Conservation (phyloP, 208 protist species). For the Wallacemonas sp. region DNA sequence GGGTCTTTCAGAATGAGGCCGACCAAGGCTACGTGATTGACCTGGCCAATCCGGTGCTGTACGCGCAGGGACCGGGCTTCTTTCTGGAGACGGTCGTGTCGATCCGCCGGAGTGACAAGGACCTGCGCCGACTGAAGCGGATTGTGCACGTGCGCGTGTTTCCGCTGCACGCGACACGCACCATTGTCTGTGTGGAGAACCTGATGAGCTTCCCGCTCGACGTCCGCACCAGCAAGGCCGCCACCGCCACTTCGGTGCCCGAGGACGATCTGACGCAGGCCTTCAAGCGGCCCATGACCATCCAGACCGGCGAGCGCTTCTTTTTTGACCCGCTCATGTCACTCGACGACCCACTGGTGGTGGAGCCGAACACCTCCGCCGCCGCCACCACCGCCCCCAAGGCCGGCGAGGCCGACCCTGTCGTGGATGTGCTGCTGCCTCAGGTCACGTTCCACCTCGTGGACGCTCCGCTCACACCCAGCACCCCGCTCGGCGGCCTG, state of each 20-base stretch:
- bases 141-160: conserved; percentile 59
- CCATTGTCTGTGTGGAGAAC: conserved; percentile 84
- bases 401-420: neutral
- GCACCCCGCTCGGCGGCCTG: neutral
- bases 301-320: conserved; percentile 46
- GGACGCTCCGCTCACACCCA: neutral
- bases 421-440: conserved; percentile 1
- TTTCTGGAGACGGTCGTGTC: conserved; percentile 59
- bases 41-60: conserved; percentile 60
- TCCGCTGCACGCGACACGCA: conserved; percentile 60
- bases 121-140: conserved; percentile 43
- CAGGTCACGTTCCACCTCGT: neutral
- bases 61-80: conserved; percentile 54
- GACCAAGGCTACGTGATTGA: conserved; percentile 40
- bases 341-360: conserved; percentile 40
- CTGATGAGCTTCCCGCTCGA: conserved; percentile 45
- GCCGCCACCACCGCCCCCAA: neutral
- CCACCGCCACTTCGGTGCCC: neutral
- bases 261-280: neutral
- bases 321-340: conserved; percentile 53
- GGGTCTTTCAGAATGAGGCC: conserved; percentile 6
- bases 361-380: conserved; percentile 49
- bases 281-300: conserved; percentile 17
- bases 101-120: conserved; percentile 31
- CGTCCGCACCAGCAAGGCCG: conserved; percentile 22